Percentiles rank a stretch among this genome's conserved stretches.
Conservation (phyloP, 192 early-diverging fungal species). For the Podila horticola region DNA sequence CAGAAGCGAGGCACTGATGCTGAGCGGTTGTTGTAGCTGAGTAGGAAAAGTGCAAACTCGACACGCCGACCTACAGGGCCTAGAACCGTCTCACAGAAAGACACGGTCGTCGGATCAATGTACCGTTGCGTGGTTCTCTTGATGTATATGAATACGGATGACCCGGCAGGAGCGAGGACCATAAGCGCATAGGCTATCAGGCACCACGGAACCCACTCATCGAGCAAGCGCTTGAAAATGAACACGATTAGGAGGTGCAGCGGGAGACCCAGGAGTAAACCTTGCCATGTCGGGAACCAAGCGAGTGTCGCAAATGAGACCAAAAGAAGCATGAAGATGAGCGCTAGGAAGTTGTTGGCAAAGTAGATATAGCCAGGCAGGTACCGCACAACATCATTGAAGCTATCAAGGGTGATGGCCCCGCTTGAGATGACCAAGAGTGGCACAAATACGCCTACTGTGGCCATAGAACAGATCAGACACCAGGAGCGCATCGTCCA, state of each 20-base stretch:
- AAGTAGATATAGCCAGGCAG: slow-evolving; percentile 34
- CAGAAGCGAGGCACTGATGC: slow-evolving; percentile 21
- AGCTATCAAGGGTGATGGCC: slow-evolving; percentile 30
- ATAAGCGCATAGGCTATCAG: slow-evolving; percentile 15
- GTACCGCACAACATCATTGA: slow-evolving; percentile 45
- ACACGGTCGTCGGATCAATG: background rate
- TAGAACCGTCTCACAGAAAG: background rate
- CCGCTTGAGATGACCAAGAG: slow-evolving; percentile 34
- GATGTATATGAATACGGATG: background rate
- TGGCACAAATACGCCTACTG: slow-evolving; percentile 10
- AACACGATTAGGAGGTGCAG: slow-evolving; percentile 49
- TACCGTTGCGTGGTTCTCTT: background rate
- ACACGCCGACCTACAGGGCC: background rate
- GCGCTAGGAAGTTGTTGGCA: slow-evolving; percentile 47
- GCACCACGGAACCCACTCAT: slow-evolving; percentile 35
- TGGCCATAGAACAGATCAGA: background rate
- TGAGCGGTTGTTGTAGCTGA: slow-evolving; percentile 25
- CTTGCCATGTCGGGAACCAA: slow-evolving; percentile 11
- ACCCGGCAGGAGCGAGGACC: slow-evolving; percentile 4
- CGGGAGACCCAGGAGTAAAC: slow-evolving; percentile 32
- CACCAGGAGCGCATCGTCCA: slow-evolving; percentile 8
- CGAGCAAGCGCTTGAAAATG: slow-evolving; percentile 45
- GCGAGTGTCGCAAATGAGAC: slow-evolving; percentile 29
- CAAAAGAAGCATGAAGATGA: slow-evolving; percentile 43
- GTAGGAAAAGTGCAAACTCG: slow-evolving; percentile 2